Evolutionary conservation across 139 green algal genomes (phyloP).

Genomic region (Closterium sp.): DNA sequence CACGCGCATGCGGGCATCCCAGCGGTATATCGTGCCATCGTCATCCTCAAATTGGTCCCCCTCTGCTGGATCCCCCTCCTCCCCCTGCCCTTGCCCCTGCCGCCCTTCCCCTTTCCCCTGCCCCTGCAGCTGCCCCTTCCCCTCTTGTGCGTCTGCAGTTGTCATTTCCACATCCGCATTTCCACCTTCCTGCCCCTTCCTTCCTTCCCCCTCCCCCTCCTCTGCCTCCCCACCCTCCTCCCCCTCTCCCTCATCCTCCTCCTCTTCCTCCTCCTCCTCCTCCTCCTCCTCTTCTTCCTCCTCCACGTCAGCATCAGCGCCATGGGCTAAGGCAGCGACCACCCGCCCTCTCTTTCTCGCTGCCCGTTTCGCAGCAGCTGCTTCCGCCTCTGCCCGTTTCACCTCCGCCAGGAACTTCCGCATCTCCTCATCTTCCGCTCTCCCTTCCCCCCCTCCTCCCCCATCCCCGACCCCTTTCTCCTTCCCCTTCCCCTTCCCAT

Average conservation of each 20-base stretch:
- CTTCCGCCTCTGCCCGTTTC: conserved; percentile 28
- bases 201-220: neutral
- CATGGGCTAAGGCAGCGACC: neutral
- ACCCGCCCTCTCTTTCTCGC: conserved; percentile 26
- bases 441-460: neutral
- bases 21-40: conserved; percentile 89
- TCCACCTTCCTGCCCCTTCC: conserved; percentile 5
- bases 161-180: neutral
- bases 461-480: neutral
- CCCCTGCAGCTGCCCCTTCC: neutral
- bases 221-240: neutral
- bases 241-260: neutral
- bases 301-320: neutral
- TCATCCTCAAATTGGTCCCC: conserved; percentile 84
- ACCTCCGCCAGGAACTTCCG: neutral
- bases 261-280: neutral
- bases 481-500: neutral
- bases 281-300: conserved; percentile 3
- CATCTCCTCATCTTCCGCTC: neutral
- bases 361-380: neutral
- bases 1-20: conserved; percentile 70
- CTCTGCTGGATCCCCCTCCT: conserved; percentile 29
- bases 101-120: neutral
- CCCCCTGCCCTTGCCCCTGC: neutral
- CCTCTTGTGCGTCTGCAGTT: neutral